phyloP scores from a whole-genome alignment of 768 basidiomycete species.

The Multifurca ochricompacta region DNA sequence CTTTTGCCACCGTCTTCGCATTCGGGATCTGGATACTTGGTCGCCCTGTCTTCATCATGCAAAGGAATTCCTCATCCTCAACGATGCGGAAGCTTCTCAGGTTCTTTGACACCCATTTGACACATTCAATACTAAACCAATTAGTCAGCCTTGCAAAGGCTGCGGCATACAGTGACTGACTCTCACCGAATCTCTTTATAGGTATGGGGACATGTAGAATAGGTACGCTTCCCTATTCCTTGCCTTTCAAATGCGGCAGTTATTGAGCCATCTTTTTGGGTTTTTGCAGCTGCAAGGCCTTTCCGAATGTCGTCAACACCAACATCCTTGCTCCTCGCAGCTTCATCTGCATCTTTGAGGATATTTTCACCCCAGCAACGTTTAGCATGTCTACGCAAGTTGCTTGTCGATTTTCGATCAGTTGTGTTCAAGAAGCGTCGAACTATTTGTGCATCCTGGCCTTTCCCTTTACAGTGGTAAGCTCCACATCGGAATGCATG shows the following conservation, averaged over 20 bases:
- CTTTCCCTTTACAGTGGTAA: too few relatives aligned
- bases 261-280: background rate
- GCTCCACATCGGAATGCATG: too few relatives aligned
- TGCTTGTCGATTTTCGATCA: constrained; percentile 14
- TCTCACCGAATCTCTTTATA: background rate
- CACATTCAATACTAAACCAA: too few relatives aligned
- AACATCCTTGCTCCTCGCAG: background rate
- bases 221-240: background rate
- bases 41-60: constrained; percentile 24
- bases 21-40: constrained; percentile 30
- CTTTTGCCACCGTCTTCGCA: constrained; percentile 25
- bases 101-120: too few relatives aligned
- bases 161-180: background rate
- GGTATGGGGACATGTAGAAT: background rate
- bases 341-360: background rate
- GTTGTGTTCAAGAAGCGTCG: too few relatives aligned
- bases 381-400: background rate
- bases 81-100: too few relatives aligned
- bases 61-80: background rate
- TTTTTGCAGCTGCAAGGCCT: background rate
- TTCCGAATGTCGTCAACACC: background rate
- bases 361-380: constrained; percentile 1
- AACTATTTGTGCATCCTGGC: too few relatives aligned
- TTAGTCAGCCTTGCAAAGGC: background rate
- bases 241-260: background rate